These are phyloP conservation scores for Pseudopithomyces chartarum DNA, from an alignment of 2,329 filamentous ascomycete genomes.

Conservation along the genomic window DNA sequence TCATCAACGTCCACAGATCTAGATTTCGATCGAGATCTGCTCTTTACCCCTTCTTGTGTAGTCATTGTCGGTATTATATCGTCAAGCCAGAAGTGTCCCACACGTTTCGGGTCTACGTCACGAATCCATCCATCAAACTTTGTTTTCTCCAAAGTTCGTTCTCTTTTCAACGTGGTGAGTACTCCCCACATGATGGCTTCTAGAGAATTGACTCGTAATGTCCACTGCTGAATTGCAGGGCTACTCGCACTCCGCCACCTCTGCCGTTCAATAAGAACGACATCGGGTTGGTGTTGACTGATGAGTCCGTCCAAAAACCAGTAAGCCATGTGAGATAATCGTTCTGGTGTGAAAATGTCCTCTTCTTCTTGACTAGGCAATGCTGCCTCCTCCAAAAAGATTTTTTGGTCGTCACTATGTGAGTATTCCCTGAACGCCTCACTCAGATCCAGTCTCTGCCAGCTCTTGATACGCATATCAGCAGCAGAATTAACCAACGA, in stretches of 20 bases:
- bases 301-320: constrained; percentile 56
- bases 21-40: background rate
- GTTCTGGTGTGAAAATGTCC: constrained; percentile 57
- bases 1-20: background rate
- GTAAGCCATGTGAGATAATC: constrained; percentile 62
- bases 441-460: constrained; percentile 38
- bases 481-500: constrained; percentile 10
- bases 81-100: constrained; percentile 44
- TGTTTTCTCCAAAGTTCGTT: background rate
- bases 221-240: constrained; percentile 77
- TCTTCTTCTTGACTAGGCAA: constrained; percentile 6
- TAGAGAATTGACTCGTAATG: constrained; percentile 77
- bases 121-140: constrained; percentile 21
- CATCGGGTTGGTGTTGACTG: constrained; percentile 62
- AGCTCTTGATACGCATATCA: constrained; percentile 32
- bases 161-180: constrained; percentile 57
- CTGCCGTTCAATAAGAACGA: constrained; percentile 73
- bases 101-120: constrained; percentile 44
- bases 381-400: background rate
- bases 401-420: background rate
- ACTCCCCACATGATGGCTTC: constrained; percentile 81
- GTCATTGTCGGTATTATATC: constrained; percentile 3
- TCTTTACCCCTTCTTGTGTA: background rate
- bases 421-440: constrained; percentile 14
- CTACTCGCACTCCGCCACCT: constrained; percentile 68